These are phyloP conservation scores for Lagerstroemia speciosa DNA, from an alignment of 345 rosid genomes.

Conservation along the genomic window DNA sequence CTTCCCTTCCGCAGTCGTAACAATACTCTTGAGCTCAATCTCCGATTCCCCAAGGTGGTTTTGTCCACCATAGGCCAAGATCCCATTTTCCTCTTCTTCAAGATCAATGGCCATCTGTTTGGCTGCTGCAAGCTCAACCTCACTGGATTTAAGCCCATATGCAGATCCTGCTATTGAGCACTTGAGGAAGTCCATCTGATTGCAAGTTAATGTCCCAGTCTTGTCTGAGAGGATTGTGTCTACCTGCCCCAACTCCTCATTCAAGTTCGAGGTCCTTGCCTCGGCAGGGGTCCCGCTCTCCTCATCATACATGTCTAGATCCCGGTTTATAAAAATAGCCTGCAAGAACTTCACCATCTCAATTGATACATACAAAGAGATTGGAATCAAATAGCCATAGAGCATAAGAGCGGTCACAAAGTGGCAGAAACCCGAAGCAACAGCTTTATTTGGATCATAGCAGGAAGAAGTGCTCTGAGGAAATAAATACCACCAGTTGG, in stretches of 20 bases:
- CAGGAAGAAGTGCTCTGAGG: constrained; percentile 36
- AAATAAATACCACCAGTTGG: constrained; percentile 73
- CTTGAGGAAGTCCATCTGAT: constrained; percentile 97
- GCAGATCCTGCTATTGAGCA: constrained; percentile 89
- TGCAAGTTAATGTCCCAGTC: constrained; percentile 97
- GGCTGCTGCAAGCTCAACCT: constrained; percentile 90
- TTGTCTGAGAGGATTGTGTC: constrained; percentile 96
- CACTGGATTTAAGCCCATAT: constrained; percentile 69
- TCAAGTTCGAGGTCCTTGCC: constrained; percentile 93
- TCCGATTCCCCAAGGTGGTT: constrained; percentile 25
- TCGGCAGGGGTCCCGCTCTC: constrained; percentile 74
- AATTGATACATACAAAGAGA: constrained; percentile 91
- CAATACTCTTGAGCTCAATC: constrained; percentile 66
- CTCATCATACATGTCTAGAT: constrained; percentile 78
- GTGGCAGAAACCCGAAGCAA: constrained; percentile 65
- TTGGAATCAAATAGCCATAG: constrained; percentile 95
- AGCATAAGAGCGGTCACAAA: constrained; percentile 88
- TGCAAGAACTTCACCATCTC: constrained; percentile 97
- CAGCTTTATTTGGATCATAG: constrained; percentile 53
- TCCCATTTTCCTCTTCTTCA: constrained; percentile 37
- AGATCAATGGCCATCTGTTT: constrained; percentile 79
- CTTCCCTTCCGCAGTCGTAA: constrained; percentile 33
- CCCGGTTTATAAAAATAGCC: constrained; percentile 87
- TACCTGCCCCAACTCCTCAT: constrained; percentile 97
- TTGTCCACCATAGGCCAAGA: background rate